Evolutionary conservation across 1,284 basidiomycete genomes (phyloP).

Genomic region (Anthracocystis panici-leucophaei): DNA sequence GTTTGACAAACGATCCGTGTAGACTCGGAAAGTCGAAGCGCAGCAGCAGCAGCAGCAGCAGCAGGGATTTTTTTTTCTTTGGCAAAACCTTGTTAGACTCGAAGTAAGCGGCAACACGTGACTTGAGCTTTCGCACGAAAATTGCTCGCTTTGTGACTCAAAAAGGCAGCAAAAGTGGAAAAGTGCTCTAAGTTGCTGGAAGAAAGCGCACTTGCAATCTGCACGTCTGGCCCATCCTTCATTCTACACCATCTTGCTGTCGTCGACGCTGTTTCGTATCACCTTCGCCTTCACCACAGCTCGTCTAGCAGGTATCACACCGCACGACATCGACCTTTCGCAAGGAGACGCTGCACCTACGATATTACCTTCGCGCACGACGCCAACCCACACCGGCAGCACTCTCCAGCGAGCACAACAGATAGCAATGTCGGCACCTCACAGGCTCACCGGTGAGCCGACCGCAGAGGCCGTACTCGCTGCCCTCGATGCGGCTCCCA

Average conservation of each 20-base stretch:
- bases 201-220: conserved; percentile 15
- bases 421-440: conserved; percentile 35
- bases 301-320: not conserved
- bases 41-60: not conserved
- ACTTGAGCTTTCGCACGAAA: conserved; percentile 12
- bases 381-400: not conserved
- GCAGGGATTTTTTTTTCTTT: not conserved
- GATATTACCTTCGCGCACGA: not conserved
- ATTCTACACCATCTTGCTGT: conserved; percentile 1
- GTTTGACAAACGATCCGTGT: conserved; percentile 18
- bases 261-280: not conserved
- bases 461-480: conserved; percentile 60
- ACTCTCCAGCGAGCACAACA: not conserved
- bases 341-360: too few species aligned
- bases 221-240: not conserved
- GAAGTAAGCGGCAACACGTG: not conserved
- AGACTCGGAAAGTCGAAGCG: conserved; percentile 12
- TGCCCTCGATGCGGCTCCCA: conserved; percentile 48
- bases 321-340: not conserved
- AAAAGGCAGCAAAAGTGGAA: conserved; percentile 17
- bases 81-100: conserved; percentile 2
- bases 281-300: not conserved
- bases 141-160: too few species aligned
- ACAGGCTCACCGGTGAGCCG: conserved; percentile 39
- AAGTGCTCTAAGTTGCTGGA: conserved; percentile 9